Evolutionary conservation across 2,329 filamentous ascomycete genomes (phyloP), one percentile per base, ranked within the genome.

Genomic region (Ophiostoma ips): DNA sequence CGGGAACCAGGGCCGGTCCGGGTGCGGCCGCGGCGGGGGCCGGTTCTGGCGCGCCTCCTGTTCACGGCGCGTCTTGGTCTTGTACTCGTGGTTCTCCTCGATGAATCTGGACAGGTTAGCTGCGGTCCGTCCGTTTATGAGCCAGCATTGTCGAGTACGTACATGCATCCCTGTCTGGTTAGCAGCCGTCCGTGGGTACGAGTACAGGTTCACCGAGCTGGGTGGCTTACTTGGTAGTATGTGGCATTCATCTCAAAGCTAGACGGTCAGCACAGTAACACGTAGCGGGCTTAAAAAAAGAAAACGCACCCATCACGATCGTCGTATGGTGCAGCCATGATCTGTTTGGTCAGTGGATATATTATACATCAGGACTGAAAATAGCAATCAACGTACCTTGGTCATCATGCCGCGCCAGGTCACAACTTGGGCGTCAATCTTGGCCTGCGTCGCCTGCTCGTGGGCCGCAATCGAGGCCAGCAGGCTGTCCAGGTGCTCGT

Each of bases 381-480:
- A n/a, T 21, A 3, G 5, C 5, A 30, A 9, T 5, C 5, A 37
- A 36, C 65, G 49, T 62, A 89, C 87, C 75, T 95, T 98, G 55
- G 92, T 96, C 83, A 98, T 89, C 87, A 96, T 95, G 35, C 92
- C 92, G 60, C 92, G 75, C 90, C 90, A 98, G 1, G 90, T 96
- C 48, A 96, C 74, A 43, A 96, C 64, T 58, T 94, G 80, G 2
- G 84, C 83, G 54, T 88, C 81, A 31, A 83, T 80, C 60, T 75
- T 81, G 59, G 77, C 72, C 2, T 77, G 75, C 1, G 74, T 77
- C 56, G 79, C 71, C 62, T 81, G 72, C 66, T 96, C 92, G 56
- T 86, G 72, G 24, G 76, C 74, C 46, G 80, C 71, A 43, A 98
- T 78, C 1, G 88, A 83, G 53, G 78, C 81, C 19, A 98, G 70